Base-by-base conservation (phyloP, 768 basidiomycete genomes). In the Mycena venus region DNA sequence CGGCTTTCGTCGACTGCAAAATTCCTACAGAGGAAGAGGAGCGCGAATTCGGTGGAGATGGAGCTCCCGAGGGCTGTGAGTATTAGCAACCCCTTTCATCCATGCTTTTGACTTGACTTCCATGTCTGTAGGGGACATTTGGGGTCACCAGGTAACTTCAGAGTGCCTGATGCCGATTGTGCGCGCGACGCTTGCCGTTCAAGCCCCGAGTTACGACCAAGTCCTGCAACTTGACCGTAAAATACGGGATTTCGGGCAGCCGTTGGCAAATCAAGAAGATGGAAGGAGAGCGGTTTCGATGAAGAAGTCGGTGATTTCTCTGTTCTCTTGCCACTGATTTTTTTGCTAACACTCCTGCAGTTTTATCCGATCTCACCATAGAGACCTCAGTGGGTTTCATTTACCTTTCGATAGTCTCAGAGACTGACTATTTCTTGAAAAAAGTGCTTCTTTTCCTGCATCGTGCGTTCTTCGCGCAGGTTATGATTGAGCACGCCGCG, bases 381-480 rank as follows among this genome's bases (percentile, higher is more conserved):
- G 84, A 59, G 88, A 87, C 70, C 81, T 88, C 42, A 83, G 89
- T 89, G 80, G 32, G 83, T 81, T 69, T 59, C n/a, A 15, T 25
- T 47, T 14, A 4, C 7, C 23, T 17, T n/a, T 19, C 9, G 68
- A 44, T 32, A 42, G 21, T 76, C 66, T n/a, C 60, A 70, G 68
- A 15, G 70, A 77, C 64, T 74, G 75, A 77, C 72, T 73, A 56
- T 73, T 34, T 70, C 47, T 29, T 73, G 38, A 31, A 9, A 29
- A 23, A 71, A 91, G 90, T 90, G 78, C 83, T 91, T 15, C 75
- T 92, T 62, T 89, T 86, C 78, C 82, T 92, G 17, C 91, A 92
- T 78, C 85, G 91, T 61, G 85, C 86, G 23, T 90, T 87, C 79
- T 91, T 92, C 77, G 89, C 89, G 12, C 89, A 90, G 77, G 90